Base-by-base conservation (phyloP, 2,329 filamentous ascomycete genomes). In the Raffaelea deltoideospora region DNA sequence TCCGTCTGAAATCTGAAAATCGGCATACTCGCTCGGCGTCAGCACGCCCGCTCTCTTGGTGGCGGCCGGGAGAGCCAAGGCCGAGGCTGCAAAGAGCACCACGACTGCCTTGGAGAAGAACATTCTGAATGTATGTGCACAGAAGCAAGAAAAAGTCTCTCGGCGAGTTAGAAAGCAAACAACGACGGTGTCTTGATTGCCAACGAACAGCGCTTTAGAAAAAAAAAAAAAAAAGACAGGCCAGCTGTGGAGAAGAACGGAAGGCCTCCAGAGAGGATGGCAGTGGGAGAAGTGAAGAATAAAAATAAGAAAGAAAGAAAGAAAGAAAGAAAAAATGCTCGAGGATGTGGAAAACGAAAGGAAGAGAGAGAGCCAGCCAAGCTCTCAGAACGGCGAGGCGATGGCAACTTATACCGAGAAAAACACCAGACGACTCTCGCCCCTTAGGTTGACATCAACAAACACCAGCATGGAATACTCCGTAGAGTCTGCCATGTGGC, bases 1-100 rank as follows among this genome's bases (percentile, higher is more conserved):
- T 3, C 69, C 68, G 31, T 59, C 60, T 0, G 65, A 65, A 34
- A 73, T 55, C 44, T 63, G 61, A 51, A 72, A 69, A 24, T 58
- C 43, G 28, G 52, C 44, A 41, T 57, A 59, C 38, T 41, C 23
- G 35, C 48, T 45, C n/a, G 43, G 41, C 1, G 46, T 47, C 33
- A 58, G 48, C 32, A 55, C 44, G 15, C 46, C 51, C 23, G 53
- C 48, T 36, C 51, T 52, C 32, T 37, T 43, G 14, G 45, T 35
- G 18, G 35, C 41, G 4, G 40, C 43, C 10, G 57, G 54, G 23
- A 52, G 38, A n/a, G 55, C 55, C 20, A 59, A 38, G 29, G 49
- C 53, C 34, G 56, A 53, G 38, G 47, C 47, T 43, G 54, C 49
- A 36, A 60, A 51, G 37, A 55, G 48, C 41, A 60, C 50, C 41